Percentiles rank a stretch among this genome's conserved stretches.
These are phyloP conservation scores for Nemania serpens DNA, from an alignment of 2,329 filamentous ascomycete species.

Conservation along the genomic window DNA sequence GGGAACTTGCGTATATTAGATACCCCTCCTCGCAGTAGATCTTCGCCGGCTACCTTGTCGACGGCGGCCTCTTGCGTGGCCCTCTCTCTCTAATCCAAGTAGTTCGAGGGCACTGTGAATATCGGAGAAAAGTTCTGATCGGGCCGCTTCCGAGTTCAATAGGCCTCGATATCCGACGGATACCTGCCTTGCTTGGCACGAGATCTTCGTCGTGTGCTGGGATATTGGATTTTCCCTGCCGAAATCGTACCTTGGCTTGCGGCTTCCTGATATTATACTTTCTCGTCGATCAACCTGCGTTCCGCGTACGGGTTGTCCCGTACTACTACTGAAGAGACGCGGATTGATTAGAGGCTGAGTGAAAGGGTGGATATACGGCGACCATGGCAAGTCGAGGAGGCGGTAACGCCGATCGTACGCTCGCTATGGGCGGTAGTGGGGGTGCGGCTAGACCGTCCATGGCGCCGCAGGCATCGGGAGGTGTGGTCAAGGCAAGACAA, in stretches of 20 bases:
- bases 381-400: constrained; percentile 30
- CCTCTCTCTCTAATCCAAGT: too few species aligned
- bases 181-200: constrained; percentile 15
- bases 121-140: too few species aligned
- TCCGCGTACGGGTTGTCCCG: neutral
- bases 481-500: constrained; percentile 55
- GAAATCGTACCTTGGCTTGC: constrained; percentile 1
- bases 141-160: neutral
- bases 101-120: too few species aligned
- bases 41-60: neutral
- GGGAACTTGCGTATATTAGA: constrained; percentile 11
- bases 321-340: neutral
- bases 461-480: constrained; percentile 45
- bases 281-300: neutral
- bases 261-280: neutral
- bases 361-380: neutral
- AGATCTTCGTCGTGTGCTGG: neutral
- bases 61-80: neutral
- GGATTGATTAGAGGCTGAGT: neutral
- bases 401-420: constrained; percentile 30
- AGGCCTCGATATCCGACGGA: constrained; percentile 12
- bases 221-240: neutral
- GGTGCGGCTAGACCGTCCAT: constrained; percentile 42
- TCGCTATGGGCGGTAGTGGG: constrained; percentile 32
- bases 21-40: constrained; percentile 1